Evolutionary conservation across 257 asterid genomes (phyloP).

Genomic region (Petunia axillaris): DNA sequence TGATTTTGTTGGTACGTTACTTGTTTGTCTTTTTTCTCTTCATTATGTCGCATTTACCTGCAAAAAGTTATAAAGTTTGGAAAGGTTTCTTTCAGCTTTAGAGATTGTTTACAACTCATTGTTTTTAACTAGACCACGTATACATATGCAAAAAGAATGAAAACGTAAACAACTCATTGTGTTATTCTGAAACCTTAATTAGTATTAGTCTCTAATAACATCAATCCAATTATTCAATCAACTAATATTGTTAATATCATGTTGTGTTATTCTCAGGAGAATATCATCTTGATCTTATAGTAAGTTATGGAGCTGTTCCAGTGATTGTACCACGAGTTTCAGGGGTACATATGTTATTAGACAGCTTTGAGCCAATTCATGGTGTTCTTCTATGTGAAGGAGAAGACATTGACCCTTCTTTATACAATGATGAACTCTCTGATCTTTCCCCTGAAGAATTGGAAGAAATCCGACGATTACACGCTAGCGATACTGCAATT

Average conservation of each 20-base stretch:
- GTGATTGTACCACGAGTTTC: slow-evolving; percentile 43
- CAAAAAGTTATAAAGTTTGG: not conserved
- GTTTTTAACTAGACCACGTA: too few species aligned
- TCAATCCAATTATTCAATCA: too few species aligned
- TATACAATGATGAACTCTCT: slow-evolving; percentile 30
- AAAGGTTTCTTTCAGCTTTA: not conserved
- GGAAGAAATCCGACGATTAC: slow-evolving; percentile 62
- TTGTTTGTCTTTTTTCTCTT: not conserved
- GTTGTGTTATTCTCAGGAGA: slow-evolving; percentile 30
- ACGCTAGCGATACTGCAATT: slow-evolving; percentile 74
- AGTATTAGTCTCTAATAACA: too few species aligned
- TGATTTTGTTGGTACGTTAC: slow-evolving; percentile 59
- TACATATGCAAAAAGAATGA: too few species aligned
- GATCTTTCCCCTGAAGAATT: slow-evolving; percentile 55
- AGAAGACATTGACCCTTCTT: slow-evolving; percentile 45
- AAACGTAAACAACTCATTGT: too few species aligned
- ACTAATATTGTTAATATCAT: not conserved
- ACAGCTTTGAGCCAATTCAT: slow-evolving; percentile 47
- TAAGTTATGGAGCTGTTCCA: slow-evolving; percentile 47
- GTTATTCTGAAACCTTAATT: too few species aligned
- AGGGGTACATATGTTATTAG: slow-evolving; percentile 41
- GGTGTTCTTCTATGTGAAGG: slow-evolving; percentile 50
- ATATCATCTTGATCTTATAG: slow-evolving; percentile 48
- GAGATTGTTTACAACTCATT: not conserved
- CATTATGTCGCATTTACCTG: not conserved